Base-by-base conservation (phyloP, 352 stramenopile genomes). In the Globisporangium camurandrum region DNA sequence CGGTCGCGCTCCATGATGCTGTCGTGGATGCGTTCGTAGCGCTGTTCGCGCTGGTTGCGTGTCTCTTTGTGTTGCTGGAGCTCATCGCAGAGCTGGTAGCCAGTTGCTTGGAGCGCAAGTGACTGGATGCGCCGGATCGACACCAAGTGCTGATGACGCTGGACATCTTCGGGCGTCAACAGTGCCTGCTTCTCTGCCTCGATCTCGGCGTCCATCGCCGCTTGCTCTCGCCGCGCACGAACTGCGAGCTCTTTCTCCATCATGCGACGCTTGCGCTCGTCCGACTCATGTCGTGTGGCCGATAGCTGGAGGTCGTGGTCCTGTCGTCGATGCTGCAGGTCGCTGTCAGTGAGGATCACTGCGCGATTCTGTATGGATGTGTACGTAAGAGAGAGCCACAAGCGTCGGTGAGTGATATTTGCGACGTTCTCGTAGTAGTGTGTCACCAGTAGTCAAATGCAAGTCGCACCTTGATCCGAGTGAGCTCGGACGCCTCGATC, bases 171-270 rank as follows among this genome's bases (percentile, higher is more conserved):
- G 37, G 67, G 69, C 4, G 71, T 86, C 14, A 91, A 56, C n/a
- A 82, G 57, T 4, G 73, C 75, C 41, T 82, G 73, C 20, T 71
- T 59, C 36, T 88, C 75, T 16, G 65, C 67, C 28, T 88, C 80
- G 6, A 88, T 54, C 49, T 91, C 76, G 64, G 85, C 69, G 42
- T 88, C 74, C 53, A 88, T 75, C 16, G 75, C 74, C 11, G 73
- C 77, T 48, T 88, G 70, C 49, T 91, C 80, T 5, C 80, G 71
- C 11, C 75, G 60, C 6, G 65, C 69, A 24, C 75, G 76, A 34
- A 88, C 77, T 57, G 70, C 59, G 11, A 86, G 53, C 55, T 88
- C 76, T 48, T 91, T 88, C 49, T 91, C 73, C 62, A 87, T 70
- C 76, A 91, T 88, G 20, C 63, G 64, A 2, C 64, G 69, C 57